Percentiles rank a stretch among this genome's conserved stretches.
These are phyloP conservation scores for Bullera alba DNA, from an alignment of 768 basidiomycete genomes.

Conservation along the genomic window DNA sequence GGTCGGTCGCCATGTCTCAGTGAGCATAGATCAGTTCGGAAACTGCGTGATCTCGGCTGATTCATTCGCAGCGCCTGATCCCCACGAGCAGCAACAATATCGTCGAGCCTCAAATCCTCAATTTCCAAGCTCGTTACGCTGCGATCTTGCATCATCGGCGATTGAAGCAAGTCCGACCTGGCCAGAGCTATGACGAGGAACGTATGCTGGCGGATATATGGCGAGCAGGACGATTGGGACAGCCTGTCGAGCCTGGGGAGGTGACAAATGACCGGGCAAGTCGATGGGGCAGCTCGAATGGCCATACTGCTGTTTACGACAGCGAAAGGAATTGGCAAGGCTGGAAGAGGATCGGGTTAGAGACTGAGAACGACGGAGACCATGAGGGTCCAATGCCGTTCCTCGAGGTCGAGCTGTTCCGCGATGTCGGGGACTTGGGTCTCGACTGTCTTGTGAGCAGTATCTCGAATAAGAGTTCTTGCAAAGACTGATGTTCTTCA, in stretches of 20 bases:
- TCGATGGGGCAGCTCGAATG: not conserved
- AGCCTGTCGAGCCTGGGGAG: not conserved
- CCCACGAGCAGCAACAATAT: constrained; percentile 25
- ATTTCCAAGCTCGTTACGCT: constrained; percentile 37
- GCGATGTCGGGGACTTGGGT: constrained; percentile 33
- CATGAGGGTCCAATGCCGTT: not conserved
- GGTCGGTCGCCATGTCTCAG: constrained; percentile 27
- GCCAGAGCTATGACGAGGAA: constrained; percentile 20
- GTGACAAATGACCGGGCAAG: not conserved
- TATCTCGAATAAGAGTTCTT: not conserved
- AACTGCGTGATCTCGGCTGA: not conserved
- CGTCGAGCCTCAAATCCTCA: constrained; percentile 34
- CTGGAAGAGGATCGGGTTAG: constrained; percentile 26
- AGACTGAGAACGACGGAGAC: constrained; percentile 10
- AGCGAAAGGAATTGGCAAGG: constrained; percentile 19
- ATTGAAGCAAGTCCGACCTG: constrained; percentile 16
- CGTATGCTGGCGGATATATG: constrained; percentile 34
- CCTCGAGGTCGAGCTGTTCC: constrained; percentile 27
- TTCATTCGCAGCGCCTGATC: constrained; percentile 25
- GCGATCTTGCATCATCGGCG: constrained; percentile 22
- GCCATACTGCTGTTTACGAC: not conserved
- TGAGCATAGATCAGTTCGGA: not conserved
- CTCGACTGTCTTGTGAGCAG: constrained; percentile 32
- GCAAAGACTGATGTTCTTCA: constrained; percentile 2
- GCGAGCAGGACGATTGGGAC: constrained; percentile 13